Evolutionary conservation across 2,329 filamentous ascomycete genomes (phyloP), one percentile per base, ranked within the genome.

Genomic region (Aspergillus neoniger): DNA sequence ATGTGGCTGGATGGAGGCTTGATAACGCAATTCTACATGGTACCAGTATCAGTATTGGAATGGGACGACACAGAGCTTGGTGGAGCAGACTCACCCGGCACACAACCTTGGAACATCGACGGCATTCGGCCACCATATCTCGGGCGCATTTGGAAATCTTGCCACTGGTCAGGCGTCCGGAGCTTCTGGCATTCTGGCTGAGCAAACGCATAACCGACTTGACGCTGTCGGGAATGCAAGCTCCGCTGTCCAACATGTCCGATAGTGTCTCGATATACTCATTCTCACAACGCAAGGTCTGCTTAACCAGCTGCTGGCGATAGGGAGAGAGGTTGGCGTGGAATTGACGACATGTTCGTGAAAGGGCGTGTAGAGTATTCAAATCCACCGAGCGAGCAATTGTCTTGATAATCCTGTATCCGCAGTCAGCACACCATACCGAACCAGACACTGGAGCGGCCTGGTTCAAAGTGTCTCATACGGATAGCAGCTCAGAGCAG

Each of bases 41-140:
- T 44, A 30, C 2, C 61, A 54, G 63, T 47, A 9, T 57, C 47
- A 52, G 55, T 64, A 53, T 63, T 60, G 23, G 5, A 5, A 30
- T n/a, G 6, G 15, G 2, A 41, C n/a, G 28, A 8, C 0, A 38
- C 5, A 23, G n/a, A 6, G 23, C 30, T 6, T n/a, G 23, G 12
- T 3, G 43, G 23, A 39, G 14, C 17, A 50, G 30, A 76, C 85
- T 74, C 84, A 96, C 92, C 77, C 94, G 86, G 76, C 94, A 98
- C 58, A 96, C 87, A 25, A 92, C 83, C 28, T 80, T 86, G 41
- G 84, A 85, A 74, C 94, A 98, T 63, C 88, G 85, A 58, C 91
- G 86, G 75, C 94, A 97, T 67, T 90, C 88, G 44, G 83, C 85
- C 5, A 98, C 94, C 85, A 96, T 85, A 75, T 97, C 94, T 63